These are phyloP conservation scores for Tylopilus felleus DNA, from an alignment of 768 basidiomycete genomes.

Conservation along the genomic window DNA sequence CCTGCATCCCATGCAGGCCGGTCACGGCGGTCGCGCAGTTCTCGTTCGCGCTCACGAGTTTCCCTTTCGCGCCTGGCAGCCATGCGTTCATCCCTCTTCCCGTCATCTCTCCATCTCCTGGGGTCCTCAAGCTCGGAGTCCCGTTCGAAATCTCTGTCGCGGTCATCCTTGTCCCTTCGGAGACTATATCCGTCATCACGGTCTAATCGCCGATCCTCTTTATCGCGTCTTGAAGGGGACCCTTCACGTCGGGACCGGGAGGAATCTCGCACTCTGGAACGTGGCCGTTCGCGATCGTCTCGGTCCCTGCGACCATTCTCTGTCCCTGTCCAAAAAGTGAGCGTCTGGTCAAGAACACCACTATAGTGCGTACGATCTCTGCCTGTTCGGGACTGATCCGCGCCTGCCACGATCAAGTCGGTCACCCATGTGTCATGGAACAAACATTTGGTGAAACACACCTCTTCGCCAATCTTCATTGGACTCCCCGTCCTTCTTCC, in stretches of 20 bases:
- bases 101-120: slow-evolving; percentile 79
- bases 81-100: slow-evolving; percentile 73
- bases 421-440: background rate
- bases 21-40: slow-evolving; percentile 45
- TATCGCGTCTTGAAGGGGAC: slow-evolving; percentile 51
- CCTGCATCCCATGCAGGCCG: slow-evolving; percentile 47
- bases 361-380: slow-evolving; percentile 53
- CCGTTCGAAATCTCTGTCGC: slow-evolving; percentile 41
- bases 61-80: slow-evolving; percentile 58
- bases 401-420: slow-evolving; percentile 30
- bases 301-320: slow-evolving; percentile 56
- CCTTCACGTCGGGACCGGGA: slow-evolving; percentile 59
- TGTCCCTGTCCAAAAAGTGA: slow-evolving; percentile 36
- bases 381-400: slow-evolving; percentile 47
- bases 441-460: slow-evolving; percentile 31
- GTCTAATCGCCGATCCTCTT: slow-evolving; percentile 36
- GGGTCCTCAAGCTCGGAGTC: slow-evolving; percentile 62
- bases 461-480: slow-evolving; percentile 88
- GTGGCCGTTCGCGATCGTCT: slow-evolving; percentile 60
- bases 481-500: slow-evolving; percentile 68
- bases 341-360: background rate
- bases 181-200: slow-evolving; percentile 27
- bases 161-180: slow-evolving; percentile 36
- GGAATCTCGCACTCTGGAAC: slow-evolving; percentile 61
- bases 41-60: slow-evolving; percentile 43